phyloP scores from a whole-genome alignment of 148 eudicot species.

The Amaranthus hypochondriacus region DNA sequence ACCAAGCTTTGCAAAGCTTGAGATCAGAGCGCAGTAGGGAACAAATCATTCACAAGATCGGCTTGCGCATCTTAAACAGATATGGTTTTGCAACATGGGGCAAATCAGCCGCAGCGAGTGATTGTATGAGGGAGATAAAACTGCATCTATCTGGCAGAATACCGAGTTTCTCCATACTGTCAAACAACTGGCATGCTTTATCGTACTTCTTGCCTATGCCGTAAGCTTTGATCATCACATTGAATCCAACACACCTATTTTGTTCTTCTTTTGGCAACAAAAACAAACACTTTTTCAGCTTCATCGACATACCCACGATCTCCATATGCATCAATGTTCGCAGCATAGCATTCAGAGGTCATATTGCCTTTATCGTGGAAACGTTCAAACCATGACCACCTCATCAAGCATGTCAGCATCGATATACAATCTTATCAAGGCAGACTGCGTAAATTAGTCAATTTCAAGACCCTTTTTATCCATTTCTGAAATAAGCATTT shows the following conservation, averaged over 20 bases:
- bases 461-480: conserved; percentile 60
- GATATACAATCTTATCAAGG: conserved; percentile 83
- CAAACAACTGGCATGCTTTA: conserved; percentile 66
- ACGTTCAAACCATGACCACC: conserved; percentile 74
- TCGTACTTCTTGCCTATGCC: conserved; percentile 62
- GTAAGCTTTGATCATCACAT: conserved; percentile 94
- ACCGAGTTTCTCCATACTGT: conserved; percentile 57
- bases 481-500: conserved; percentile 66
- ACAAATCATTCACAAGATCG: conserved; percentile 51
- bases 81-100: conserved; percentile 66
- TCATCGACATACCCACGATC: conserved; percentile 63
- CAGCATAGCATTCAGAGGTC: conserved; percentile 82
- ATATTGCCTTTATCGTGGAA: conserved; percentile 67
- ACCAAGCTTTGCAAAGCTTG: conserved; percentile 65
- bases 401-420: conserved; percentile 70
- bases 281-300: conserved; percentile 66
- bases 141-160: conserved; percentile 73
- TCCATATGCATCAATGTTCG: conserved; percentile 90
- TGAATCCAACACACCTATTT: conserved; percentile 55
- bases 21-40: conserved; percentile 74
- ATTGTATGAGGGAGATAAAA: conserved; percentile 70
- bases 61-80: conserved; percentile 67
- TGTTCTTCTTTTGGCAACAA: conserved; percentile 54
- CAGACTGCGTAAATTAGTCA: conserved; percentile 83
- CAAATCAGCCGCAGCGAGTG: conserved; percentile 68